Conservation (phyloP, 1,139 yeast genomes). For the Meyerozyma athensensis region DNA sequence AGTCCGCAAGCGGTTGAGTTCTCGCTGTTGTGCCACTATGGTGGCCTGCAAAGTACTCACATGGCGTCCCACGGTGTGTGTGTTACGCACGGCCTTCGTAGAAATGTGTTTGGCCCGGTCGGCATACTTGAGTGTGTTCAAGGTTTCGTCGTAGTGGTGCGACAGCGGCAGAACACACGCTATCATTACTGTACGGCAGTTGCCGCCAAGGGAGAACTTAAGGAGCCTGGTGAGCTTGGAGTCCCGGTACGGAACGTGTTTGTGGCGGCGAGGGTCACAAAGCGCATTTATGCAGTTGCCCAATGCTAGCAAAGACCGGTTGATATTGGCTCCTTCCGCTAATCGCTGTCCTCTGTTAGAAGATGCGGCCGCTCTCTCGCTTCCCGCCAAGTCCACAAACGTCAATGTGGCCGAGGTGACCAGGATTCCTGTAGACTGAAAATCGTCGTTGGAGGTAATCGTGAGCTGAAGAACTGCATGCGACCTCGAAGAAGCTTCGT, state of each 20-base stretch:
- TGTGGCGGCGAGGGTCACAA: conserved; percentile 62
- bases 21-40: neutral
- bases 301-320: conserved; percentile 77
- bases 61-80: conserved; percentile 74
- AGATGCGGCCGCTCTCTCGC: conserved; percentile 91
- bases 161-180: conserved; percentile 89
- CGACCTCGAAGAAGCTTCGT: conserved; percentile 83
- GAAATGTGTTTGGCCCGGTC: conserved; percentile 87
- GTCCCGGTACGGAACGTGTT: conserved; percentile 87
- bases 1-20: neutral
- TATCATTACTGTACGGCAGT: conserved; percentile 92
- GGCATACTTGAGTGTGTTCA: conserved; percentile 86
- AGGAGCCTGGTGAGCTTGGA: conserved; percentile 81
- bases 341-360: conserved; percentile 75
- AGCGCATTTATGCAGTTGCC: conserved; percentile 94
- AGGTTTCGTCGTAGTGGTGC: conserved; percentile 84
- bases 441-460: conserved; percentile 32
- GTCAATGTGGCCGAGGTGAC: conserved; percentile 69
- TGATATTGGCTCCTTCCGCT: conserved; percentile 89
- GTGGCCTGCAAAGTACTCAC: conserved; percentile 45
- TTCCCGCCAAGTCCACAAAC: conserved; percentile 89
- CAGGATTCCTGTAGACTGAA: conserved; percentile 41
- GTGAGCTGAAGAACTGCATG: conserved; percentile 89
- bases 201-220: conserved; percentile 90
- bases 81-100: conserved; percentile 72